Conservation (phyloP, 1,284 basidiomycete genomes). For the Neonothopanus nambi region DNA sequence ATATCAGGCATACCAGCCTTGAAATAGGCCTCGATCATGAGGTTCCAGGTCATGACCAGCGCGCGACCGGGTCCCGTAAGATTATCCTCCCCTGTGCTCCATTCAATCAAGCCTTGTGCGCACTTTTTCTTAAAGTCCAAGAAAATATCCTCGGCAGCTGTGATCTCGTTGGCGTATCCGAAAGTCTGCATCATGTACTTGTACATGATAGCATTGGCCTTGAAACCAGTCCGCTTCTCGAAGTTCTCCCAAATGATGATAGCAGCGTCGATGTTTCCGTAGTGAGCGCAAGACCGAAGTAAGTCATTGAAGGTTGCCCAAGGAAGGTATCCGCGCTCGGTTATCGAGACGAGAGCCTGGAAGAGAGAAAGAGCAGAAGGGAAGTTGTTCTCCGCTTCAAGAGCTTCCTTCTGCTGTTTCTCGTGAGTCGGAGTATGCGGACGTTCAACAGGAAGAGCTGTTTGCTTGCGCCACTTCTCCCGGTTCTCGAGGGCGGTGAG, state of each 20-base stretch:
- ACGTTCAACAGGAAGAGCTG: slow-evolving; percentile 22
- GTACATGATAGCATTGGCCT: slow-evolving; percentile 49
- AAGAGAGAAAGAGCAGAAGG: slow-evolving; percentile 73
- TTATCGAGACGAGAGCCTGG: slow-evolving; percentile 50
- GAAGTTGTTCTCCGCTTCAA: slow-evolving; percentile 72
- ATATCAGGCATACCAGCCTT: slow-evolving; percentile 59
- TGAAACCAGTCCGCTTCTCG: slow-evolving; percentile 47
- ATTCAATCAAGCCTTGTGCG: slow-evolving; percentile 35
- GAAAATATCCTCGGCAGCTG: slow-evolving; percentile 69
- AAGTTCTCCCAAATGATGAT: slow-evolving; percentile 70
- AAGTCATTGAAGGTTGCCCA: slow-evolving; percentile 52
- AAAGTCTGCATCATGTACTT: slow-evolving; percentile 66
- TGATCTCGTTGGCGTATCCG: slow-evolving; percentile 31
- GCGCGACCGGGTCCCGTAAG: slow-evolving; percentile 22
- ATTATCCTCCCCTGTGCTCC: slow-evolving; percentile 17
- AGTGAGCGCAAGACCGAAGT: slow-evolving; percentile 64
- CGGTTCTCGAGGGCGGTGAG: slow-evolving; percentile 41
- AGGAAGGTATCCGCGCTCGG: slow-evolving; percentile 36
- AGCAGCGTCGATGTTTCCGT: slow-evolving; percentile 63
- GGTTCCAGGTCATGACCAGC: slow-evolving; percentile 63
- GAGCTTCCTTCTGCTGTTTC: slow-evolving; percentile 36
- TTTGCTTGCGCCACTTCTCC: slow-evolving; percentile 33
- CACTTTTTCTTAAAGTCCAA: slow-evolving; percentile 55
- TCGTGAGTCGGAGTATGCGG: slow-evolving; percentile 23
- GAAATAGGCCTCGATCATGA: slow-evolving; percentile 80